A percentile compares a stretch with the other conserved stretches of the same genome.
Evolutionary conservation across 371 early-diverging fungal genomes (phyloP).

Genomic region (Mucor piriformis): DNA sequence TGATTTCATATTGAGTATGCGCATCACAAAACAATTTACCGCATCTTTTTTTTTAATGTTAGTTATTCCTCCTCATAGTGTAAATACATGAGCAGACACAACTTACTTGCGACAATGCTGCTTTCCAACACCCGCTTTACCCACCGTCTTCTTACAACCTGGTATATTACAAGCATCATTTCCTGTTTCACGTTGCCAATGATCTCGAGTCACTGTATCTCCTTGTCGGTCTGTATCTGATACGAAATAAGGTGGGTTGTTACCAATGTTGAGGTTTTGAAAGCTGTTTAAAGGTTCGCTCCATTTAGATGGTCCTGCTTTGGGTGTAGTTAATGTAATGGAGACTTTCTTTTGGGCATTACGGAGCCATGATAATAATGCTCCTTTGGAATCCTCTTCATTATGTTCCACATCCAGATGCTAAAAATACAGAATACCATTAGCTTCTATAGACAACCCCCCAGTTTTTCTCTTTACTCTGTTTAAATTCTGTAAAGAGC

Average conservation of each 20-base stretch:
- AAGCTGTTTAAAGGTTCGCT: conserved; percentile 36
- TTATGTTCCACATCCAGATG: conserved; percentile 46
- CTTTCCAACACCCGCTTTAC: conserved; percentile 42
- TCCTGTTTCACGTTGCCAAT: conserved; percentile 57
- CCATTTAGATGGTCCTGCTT: conserved; percentile 21
- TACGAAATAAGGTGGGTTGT: conserved; percentile 39
- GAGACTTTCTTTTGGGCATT: conserved; percentile 50
- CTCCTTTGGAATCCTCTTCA: conserved; percentile 52
- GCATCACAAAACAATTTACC: conserved; percentile 73
- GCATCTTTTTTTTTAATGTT: conserved; percentile 52
- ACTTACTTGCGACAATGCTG: conserved; percentile 54
- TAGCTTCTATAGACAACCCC: too few species aligned
- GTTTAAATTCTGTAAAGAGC: conserved; percentile 51
- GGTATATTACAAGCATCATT: conserved; percentile 47
- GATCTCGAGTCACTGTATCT: conserved; percentile 48
- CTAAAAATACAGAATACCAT: too few species aligned
- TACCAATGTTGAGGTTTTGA: conserved; percentile 22
- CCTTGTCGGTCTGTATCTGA: conserved; percentile 33
- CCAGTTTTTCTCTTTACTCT: too few species aligned
- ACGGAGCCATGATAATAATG: conserved; percentile 48
- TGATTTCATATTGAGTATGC: conserved; percentile 73
- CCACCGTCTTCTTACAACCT: conserved; percentile 43
- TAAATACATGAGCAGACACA: background rate
- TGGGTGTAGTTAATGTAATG: conserved; percentile 28
- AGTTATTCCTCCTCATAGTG: too few species aligned